phyloP scores from a whole-genome alignment of 495 filamentous ascomycete genomes.

The Talaromyces nanjingensis region DNA sequence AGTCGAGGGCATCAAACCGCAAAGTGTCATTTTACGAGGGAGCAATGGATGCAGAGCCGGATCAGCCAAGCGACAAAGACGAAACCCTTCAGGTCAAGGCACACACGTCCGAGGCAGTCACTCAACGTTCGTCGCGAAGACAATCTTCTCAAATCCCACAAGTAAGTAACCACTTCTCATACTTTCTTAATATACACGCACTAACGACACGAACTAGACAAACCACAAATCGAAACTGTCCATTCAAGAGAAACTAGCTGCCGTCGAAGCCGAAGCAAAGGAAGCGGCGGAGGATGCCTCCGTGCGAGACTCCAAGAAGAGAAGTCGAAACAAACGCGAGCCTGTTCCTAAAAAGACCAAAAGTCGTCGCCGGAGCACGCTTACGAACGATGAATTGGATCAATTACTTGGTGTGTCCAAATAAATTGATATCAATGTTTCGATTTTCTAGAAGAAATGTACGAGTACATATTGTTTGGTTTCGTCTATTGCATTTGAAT shows the following conservation, averaged over 20 bases:
- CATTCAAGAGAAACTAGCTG: slow-evolving; percentile 39
- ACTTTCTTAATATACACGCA: slow-evolving; percentile 4
- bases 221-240: slow-evolving; percentile 10
- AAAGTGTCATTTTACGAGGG: slow-evolving; percentile 41
- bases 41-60: slow-evolving; percentile 28
- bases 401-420: slow-evolving; percentile 45
- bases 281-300: slow-evolving; percentile 26
- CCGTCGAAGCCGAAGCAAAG: slow-evolving; percentile 39
- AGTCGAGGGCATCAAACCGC: slow-evolving; percentile 26
- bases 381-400: slow-evolving; percentile 66
- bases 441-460: background rate
- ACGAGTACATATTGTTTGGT: background rate
- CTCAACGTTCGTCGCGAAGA: slow-evolving; percentile 25
- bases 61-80: slow-evolving; percentile 22
- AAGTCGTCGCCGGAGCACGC: slow-evolving; percentile 58
- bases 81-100: slow-evolving; percentile 33
- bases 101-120: slow-evolving; percentile 29
- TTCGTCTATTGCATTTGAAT: background rate
- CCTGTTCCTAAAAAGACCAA: slow-evolving; percentile 31
- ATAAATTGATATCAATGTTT: background rate
- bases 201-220: slow-evolving; percentile 18
- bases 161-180: slow-evolving; percentile 24
- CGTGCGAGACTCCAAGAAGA: slow-evolving; percentile 35
- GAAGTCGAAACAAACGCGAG: slow-evolving; percentile 36
- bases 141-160: slow-evolving; percentile 26